A percentile compares a stretch with the other conserved stretches of the same genome.
Evolutionary conservation across 768 basidiomycete genomes (phyloP).

Genomic region (Lyophyllum decastes): DNA sequence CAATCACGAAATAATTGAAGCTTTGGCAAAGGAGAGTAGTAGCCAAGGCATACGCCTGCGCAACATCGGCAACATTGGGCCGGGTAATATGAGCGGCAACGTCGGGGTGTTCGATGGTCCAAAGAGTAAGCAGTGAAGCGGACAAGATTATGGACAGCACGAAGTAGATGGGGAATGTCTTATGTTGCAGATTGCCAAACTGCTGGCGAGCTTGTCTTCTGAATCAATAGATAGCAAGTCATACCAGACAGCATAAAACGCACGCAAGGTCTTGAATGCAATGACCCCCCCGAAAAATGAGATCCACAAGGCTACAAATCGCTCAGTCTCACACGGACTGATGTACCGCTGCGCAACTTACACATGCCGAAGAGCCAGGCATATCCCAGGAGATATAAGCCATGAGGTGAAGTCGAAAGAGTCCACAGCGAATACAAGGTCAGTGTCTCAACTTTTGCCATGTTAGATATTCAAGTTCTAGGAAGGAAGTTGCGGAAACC

Average conservation of each 20-base stretch:
- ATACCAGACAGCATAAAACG: constrained; percentile 20
- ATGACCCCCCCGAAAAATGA: constrained; percentile 73
- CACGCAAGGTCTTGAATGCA: constrained; percentile 60
- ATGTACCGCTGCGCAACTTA: constrained; percentile 34
- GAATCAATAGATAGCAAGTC: neutral
- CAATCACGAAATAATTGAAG: constrained; percentile 68
- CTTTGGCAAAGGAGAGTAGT: constrained; percentile 49
- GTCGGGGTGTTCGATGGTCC: constrained; percentile 58
- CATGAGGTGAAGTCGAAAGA: constrained; percentile 35
- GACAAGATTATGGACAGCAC: constrained; percentile 56
- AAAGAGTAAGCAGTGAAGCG: constrained; percentile 53
- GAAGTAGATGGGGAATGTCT: constrained; percentile 77
- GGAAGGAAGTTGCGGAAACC: neutral
- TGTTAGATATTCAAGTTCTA: constrained; percentile 12
- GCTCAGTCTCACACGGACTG: neutral
- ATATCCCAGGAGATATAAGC: constrained; percentile 57
- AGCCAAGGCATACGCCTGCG: constrained; percentile 60
- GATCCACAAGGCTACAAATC: constrained; percentile 52
- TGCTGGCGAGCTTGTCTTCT: constrained; percentile 59
- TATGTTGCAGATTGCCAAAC: constrained; percentile 74
- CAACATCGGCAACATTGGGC: constrained; percentile 59
- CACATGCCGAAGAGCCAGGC: constrained; percentile 72
- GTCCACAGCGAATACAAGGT: constrained; percentile 32
- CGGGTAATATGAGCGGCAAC: constrained; percentile 48
- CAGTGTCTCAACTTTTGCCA: constrained; percentile 37